These are phyloP conservation scores for Nicotiana obtusifolia DNA, from an alignment of 257 asterid genomes.

Conservation along the genomic window DNA sequence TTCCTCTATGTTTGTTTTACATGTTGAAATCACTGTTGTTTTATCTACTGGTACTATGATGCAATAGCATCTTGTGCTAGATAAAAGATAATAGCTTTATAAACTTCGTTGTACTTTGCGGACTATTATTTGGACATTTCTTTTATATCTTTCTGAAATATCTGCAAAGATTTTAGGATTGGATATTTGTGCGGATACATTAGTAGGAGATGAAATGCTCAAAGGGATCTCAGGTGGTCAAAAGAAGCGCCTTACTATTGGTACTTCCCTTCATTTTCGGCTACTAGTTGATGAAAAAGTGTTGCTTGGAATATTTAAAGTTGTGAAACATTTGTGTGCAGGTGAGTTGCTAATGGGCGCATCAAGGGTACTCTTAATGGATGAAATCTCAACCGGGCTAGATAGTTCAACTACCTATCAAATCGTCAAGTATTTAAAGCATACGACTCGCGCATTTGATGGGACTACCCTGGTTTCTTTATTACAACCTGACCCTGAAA, in stretches of 20 bases:
- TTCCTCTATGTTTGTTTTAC: background rate
- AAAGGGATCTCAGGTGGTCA: slow-evolving; percentile 98
- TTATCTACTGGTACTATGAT: background rate
- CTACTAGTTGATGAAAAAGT: too few relatives aligned
- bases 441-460: slow-evolving; percentile 57
- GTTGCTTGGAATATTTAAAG: background rate
- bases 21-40: background rate
- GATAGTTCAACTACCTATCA: slow-evolving; percentile 91
- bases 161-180: slow-evolving; percentile 51
- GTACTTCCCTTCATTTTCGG: slow-evolving; percentile 31
- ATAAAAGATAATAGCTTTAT: background rate
- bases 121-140: slow-evolving; percentile 8
- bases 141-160: slow-evolving; percentile 36
- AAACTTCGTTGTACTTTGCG: background rate
- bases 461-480: slow-evolving; percentile 73
- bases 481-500: slow-evolving; percentile 89
- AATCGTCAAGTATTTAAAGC: slow-evolving; percentile 64
- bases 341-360: slow-evolving; percentile 95
- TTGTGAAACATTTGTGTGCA: slow-evolving; percentile 22
- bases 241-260: slow-evolving; percentile 81
- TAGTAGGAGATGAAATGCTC: slow-evolving; percentile 93
- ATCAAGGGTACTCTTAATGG: slow-evolving; percentile 75
- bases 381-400: slow-evolving; percentile 88
- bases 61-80: background rate
- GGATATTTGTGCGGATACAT: slow-evolving; percentile 78